Evolutionary conservation across 2,329 filamentous ascomycete species (phyloP).

Genomic region (Monilinia vaccinii-corymbosi): DNA sequence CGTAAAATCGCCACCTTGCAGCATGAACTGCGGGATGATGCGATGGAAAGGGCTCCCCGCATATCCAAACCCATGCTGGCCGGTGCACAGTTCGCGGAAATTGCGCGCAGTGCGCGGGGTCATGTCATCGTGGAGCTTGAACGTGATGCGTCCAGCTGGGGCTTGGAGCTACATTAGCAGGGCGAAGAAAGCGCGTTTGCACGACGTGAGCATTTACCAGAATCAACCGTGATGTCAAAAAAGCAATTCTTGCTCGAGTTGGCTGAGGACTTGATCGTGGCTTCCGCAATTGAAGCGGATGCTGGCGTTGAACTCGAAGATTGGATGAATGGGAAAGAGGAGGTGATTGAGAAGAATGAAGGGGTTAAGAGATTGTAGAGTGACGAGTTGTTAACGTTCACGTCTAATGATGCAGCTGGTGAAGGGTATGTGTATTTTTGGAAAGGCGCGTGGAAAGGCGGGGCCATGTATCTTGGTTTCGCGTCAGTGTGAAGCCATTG

Average conservation of each 20-base stretch:
- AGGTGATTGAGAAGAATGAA: conserved; percentile 6
- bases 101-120: conserved; percentile 97
- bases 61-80: conserved; percentile 76
- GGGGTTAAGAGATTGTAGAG: conserved; percentile 1
- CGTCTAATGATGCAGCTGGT: not conserved
- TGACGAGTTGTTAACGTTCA: not conserved
- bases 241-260: conserved; percentile 2
- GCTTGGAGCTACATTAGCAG: not conserved
- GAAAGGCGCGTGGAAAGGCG: not conserved
- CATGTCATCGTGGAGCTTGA: conserved; percentile 70
- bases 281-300: not conserved
- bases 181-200: no score
- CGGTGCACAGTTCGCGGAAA: conserved; percentile 86
- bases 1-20: conserved; percentile 94
- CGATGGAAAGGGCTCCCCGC: conserved; percentile 80
- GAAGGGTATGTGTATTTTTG: conserved; percentile 1
- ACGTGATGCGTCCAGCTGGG: conserved; percentile 62
- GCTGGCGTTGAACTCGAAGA: not conserved
- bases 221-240: conserved; percentile 7
- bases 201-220: not conserved
- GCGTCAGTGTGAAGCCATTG: conserved; percentile 1
- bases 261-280: not conserved
- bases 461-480: not conserved
- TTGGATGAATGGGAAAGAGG: not conserved
- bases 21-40: conserved; percentile 88